Base-by-base conservation (phyloP, 257 asterid genomes). In the Capsicum chinense region DNA sequence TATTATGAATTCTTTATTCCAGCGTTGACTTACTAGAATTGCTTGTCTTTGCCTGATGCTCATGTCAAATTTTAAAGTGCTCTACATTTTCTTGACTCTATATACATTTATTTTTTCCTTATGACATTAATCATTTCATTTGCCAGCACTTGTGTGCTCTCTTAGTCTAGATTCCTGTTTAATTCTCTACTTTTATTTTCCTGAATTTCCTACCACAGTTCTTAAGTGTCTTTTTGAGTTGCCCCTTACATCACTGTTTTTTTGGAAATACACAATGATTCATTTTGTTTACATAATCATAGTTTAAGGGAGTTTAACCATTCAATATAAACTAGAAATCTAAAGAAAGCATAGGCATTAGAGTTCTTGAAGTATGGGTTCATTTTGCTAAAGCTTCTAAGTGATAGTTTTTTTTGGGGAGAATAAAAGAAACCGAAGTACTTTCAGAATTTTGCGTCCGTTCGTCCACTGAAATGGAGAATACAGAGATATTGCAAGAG, bases 21-120 rank as follows among this genome's bases (percentile, higher is more conserved):
- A 52, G 63, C 16, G 17, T 13, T 52, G 63, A 52, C 47, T 12
- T 76, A 1, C 47, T 21, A 76, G 26, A 50, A 76, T 54, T 76
- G 63, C 63, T 76, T 16, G 21, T 13, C 59, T 76, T 50, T 21
- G 81, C 21, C 17, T 13, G 44, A n/a, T 6, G 59, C 16, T 54
- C 81, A 48, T 76, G 50, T 50, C 81, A 52, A 50, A 35, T 56
- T 26, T 69, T 12, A 64, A 68, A 68, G 78, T 68, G 52, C 54
- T 68, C 78, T 39, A 35, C 26, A 39, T 68, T 39, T 26, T 67
- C 50, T 39, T 1, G 10, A 69, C 78, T 69, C 78, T 17, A 15
- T 37, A 69, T 69, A 14, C 54, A 69, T 69, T 69, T 63, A 6
- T 56, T 37, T 68, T 68, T 16, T 68, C 15, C 52, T 37, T 68